These are phyloP conservation scores for Myriosclerotinia duriaeana DNA, from an alignment of 2,329 filamentous ascomycete species.

Conservation along the genomic window DNA sequence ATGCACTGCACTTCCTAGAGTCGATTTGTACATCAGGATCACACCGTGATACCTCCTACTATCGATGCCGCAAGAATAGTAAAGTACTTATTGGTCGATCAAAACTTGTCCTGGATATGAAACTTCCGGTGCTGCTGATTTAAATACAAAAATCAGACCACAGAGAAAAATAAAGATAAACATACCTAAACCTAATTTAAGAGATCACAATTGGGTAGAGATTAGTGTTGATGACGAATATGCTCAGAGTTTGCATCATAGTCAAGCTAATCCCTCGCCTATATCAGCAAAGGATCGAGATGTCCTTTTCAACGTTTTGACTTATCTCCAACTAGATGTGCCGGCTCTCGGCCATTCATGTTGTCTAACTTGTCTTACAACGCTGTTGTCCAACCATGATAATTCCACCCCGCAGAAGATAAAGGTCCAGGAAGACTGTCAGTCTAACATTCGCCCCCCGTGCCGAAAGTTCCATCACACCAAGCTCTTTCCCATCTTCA, in stretches of 20 bases:
- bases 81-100: background rate
- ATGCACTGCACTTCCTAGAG: background rate
- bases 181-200: background rate
- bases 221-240: background rate
- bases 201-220: slow-evolving; percentile 1
- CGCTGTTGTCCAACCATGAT: background rate
- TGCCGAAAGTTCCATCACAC: slow-evolving; percentile 1
- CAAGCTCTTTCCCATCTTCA: slow-evolving; percentile 29
- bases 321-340: background rate
- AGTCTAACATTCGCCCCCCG: background rate
- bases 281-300: slow-evolving; percentile 7
- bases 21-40: slow-evolving; percentile 5
- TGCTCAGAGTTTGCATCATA: slow-evolving; percentile 7
- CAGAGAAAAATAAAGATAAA: background rate
- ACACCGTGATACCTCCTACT: slow-evolving; percentile 1
- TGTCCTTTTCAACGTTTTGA: background rate
- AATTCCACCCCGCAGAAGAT: background rate
- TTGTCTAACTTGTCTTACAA: background rate
- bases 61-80: background rate
- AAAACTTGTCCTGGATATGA: background rate
- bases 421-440: background rate
- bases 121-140: background rate
- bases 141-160: background rate
- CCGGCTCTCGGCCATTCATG: background rate
- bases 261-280: slow-evolving; percentile 3